Conservation (phyloP, 495 filamentous ascomycete species). For the Lophiotrema nucula region DNA sequence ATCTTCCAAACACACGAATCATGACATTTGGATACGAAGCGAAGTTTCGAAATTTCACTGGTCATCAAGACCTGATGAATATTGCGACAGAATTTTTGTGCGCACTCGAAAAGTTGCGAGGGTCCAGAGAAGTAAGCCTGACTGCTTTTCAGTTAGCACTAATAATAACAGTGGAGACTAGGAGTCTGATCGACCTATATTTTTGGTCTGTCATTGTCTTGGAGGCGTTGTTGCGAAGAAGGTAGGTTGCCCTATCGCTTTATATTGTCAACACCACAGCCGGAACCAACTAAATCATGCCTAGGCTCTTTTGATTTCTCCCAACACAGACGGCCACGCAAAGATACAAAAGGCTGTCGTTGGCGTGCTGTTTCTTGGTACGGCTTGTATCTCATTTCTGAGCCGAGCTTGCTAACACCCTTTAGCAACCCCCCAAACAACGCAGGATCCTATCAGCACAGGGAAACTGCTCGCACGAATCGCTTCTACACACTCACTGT, state of each 20-base stretch:
- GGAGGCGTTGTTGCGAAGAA: background rate
- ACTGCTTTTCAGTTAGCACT: no score
- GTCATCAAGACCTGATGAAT: background rate
- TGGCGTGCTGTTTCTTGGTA: background rate
- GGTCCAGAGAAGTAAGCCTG: no score
- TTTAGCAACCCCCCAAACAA: background rate
- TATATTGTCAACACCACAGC: no score
- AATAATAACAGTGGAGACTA: background rate
- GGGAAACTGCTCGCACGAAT: background rate
- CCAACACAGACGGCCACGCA: background rate
- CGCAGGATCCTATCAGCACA: background rate
- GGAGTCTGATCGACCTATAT: background rate
- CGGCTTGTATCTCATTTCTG: no score
- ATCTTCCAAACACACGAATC: background rate
- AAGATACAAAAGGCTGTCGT: background rate
- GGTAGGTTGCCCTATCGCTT: no score
- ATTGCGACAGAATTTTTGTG: background rate
- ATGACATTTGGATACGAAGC: background rate
- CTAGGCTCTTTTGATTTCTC: background rate
- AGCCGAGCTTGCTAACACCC: no score
- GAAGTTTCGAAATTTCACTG: background rate
- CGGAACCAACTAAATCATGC: no score
- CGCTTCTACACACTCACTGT: background rate
- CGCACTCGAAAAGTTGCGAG: background rate
- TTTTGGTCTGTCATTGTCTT: background rate